Base-by-base conservation (phyloP, 2,329 filamentous ascomycete species). In the Fusarium oxysporum region DNA sequence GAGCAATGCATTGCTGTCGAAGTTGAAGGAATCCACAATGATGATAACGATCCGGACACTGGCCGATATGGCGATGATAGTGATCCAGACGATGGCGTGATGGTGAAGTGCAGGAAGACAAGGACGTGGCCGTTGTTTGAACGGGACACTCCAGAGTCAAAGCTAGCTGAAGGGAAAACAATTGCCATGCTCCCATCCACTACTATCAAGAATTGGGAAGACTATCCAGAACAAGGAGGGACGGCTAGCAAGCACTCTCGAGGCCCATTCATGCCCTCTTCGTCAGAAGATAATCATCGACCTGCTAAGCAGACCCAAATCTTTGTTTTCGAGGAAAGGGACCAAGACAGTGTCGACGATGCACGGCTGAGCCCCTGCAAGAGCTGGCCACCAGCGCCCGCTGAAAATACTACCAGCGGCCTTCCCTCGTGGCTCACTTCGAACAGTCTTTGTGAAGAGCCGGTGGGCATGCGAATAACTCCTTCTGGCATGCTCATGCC, bases 1-100 rank as follows among this genome's bases (percentile, higher is more conserved):
- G 92, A 95, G 80, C 96, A 98, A 80, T 98, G 95, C 81, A 98
- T 98, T 72, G 96, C 96, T 13, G 90, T 98, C 37, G 95, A 98
- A 37, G 88, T 91, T 76, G 41, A 44, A 44, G 41, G 41, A 9
- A 25, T 25, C 41, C n/a, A 44, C 23, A 96, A 97, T 83, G 90
- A 93, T 72, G 91, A 92, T 35, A 23, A 23, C 23, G 91, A 94
- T 56, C 90, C 95, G 50, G 90, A 92, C 16, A 87, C 92, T 9
- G 87, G 87, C 44, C 75, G 61, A 8, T 86, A 83, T 66, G 85
- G 85, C 48, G 90, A 93, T 72, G 91, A 91, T 72, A 90, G 88
- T 69, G 92, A 91, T 65, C 93, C 92, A 2, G 92, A 95, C 64
- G 93, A 95, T 75, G 92, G 90, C 19, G 87, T 96, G 65, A 93